A percentile compares a stretch with the other conserved stretches of the same genome.
phyloP scores from a whole-genome alignment of 2,329 filamentous ascomycete genomes.

The Leptographium radiaticola region DNA sequence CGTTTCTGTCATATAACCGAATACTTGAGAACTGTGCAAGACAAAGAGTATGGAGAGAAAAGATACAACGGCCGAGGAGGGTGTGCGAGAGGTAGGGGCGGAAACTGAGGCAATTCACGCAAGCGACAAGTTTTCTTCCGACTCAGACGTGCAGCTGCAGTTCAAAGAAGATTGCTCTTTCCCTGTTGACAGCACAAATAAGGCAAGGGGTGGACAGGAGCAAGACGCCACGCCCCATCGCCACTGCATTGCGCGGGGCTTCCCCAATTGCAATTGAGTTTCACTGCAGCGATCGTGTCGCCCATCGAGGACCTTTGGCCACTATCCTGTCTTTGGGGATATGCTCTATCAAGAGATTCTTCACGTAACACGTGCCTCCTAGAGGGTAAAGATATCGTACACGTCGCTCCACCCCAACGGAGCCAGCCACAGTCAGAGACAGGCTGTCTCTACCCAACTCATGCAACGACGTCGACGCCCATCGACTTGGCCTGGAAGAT shows the following conservation, averaged over 20 bases:
- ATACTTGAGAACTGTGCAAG: not conserved
- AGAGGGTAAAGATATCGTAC: not conserved
- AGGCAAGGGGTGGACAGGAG: not conserved
- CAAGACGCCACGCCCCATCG: not conserved
- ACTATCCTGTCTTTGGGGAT: not conserved
- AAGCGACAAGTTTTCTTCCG: not conserved
- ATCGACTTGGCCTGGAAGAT: conserved; percentile 66
- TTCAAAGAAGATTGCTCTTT: not conserved
- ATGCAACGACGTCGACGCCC: conserved; percentile 59
- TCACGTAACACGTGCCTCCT: not conserved
- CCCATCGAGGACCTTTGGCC: not conserved
- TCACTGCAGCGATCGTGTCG: no score
- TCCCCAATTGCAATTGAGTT: not conserved
- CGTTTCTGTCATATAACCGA: not conserved
- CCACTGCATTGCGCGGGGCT: not conserved
- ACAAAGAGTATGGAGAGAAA: not conserved
- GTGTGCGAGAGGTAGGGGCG: not conserved
- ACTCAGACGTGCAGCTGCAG: not conserved
- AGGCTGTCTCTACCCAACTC: conserved; percentile 4
- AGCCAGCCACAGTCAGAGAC: not conserved
- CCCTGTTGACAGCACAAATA: not conserved
- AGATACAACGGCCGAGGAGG: not conserved
- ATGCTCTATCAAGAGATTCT: not conserved
- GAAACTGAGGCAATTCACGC: not conserved
- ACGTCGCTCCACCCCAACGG: not conserved